Conservation (phyloP, 768 basidiomycete genomes). For the Antrodiella citrinella region DNA sequence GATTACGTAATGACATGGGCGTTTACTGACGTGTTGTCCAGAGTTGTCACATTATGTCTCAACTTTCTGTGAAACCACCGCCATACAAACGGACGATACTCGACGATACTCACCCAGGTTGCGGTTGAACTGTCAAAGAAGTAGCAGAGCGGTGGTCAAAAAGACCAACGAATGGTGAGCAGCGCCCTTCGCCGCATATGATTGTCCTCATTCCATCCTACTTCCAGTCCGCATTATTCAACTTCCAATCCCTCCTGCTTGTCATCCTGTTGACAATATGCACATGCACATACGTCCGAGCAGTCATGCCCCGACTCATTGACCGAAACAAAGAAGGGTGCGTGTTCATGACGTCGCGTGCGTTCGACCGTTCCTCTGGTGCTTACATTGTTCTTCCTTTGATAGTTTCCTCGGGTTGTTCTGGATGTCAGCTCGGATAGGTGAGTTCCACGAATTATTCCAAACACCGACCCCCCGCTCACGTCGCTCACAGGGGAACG, state of each 20-base stretch:
- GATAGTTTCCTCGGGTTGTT: conserved; percentile 82
- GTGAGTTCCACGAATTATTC: conserved; percentile 32
- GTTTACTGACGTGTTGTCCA: no score
- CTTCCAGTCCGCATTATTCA: conserved; percentile 96
- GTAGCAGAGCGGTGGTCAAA: no score
- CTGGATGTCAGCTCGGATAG: conserved; percentile 95
- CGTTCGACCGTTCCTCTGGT: background rate
- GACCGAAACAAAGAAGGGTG: conserved; percentile 95
- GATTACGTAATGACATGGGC: no score
- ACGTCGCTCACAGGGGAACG: conserved; percentile 62
- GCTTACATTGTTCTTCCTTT: conserved; percentile 1
- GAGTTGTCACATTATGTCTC: no score
- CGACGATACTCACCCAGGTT: no score
- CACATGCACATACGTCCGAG: conserved; percentile 93
- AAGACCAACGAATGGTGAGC: no score
- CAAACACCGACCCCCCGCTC: background rate
- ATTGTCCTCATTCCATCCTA: no score
- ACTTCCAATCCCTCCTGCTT: conserved; percentile 91
- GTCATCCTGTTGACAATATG: conserved; percentile 92
- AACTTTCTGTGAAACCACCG: no score
- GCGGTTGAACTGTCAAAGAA: no score
- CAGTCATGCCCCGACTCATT: conserved; percentile 81
- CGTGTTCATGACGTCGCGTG: conserved; percentile 6
- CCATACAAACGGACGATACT: no score
- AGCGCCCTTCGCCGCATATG: no score